Conservation (phyloP, 305 asterid genomes). For the Fraxinus latifolia region DNA sequence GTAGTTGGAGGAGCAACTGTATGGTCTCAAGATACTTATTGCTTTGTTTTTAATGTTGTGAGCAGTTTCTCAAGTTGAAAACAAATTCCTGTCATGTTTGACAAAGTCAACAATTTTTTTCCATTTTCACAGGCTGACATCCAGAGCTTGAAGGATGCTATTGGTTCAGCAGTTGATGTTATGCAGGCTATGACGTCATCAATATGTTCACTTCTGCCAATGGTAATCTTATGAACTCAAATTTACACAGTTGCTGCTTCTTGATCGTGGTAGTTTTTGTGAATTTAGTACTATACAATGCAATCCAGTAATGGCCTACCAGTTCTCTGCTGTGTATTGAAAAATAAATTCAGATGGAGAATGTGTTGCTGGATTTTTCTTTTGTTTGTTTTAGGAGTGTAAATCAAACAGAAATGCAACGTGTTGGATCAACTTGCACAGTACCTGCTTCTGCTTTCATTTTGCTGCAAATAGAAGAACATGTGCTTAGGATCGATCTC, state of each 20-base stretch:
- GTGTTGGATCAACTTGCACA: neutral
- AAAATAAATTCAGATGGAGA: neutral
- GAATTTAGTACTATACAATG: neutral
- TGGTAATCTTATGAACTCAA: slow-evolving; percentile 40
- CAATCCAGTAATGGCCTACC: neutral
- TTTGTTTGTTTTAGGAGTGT: neutral
- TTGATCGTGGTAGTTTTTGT: neutral
- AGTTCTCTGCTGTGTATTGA: neutral
- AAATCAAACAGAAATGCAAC: neutral
- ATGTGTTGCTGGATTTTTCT: neutral
- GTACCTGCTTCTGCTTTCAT: neutral
- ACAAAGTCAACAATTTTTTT: slow-evolving; percentile 7
- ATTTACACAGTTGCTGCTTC: neutral
- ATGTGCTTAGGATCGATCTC: neutral
- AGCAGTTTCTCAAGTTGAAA: neutral
- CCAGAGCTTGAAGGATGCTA: slow-evolving; percentile 75
- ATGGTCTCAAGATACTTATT: slow-evolving; percentile 27
- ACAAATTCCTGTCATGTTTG: neutral
- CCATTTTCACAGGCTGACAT: slow-evolving; percentile 52
- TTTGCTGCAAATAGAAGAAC: neutral
- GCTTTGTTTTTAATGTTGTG: neutral
- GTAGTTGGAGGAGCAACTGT: slow-evolving; percentile 76
- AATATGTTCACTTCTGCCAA: slow-evolving; percentile 45
- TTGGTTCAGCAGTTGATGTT: slow-evolving; percentile 70
- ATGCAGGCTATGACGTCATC: slow-evolving; percentile 75